Conservation (phyloP, 345 rosid genomes). For the Triadica sebifera region DNA sequence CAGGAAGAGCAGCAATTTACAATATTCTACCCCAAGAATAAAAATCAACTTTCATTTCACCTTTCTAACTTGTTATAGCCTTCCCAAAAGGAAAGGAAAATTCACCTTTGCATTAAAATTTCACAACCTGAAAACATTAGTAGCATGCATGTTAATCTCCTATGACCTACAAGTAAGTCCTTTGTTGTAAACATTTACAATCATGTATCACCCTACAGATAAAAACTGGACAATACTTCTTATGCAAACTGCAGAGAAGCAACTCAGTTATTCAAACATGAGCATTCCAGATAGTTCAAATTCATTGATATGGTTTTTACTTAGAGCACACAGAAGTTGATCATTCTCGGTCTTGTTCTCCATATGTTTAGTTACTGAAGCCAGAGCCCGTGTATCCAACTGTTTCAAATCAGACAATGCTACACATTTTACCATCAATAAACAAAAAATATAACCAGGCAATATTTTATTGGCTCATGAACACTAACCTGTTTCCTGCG, state of each 20-base stretch:
- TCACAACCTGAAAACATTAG: background rate
- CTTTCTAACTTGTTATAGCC: no score
- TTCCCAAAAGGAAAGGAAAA: no score
- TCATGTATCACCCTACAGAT: background rate
- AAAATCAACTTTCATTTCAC: no score
- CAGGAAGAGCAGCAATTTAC: no score
- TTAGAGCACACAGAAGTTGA: background rate
- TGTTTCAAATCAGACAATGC: background rate
- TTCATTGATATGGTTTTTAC: background rate
- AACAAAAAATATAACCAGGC: background rate
- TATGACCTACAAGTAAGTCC: background rate
- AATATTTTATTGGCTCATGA: background rate
- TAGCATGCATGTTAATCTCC: background rate
- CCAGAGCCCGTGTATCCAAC: background rate
- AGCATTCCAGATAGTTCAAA: background rate
- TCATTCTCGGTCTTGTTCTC: background rate
- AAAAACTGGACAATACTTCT: background rate
- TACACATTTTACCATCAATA: background rate
- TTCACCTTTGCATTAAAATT: background rate
- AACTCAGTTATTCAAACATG: background rate
- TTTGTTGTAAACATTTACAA: background rate
- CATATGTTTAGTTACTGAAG: background rate
- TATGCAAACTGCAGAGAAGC: background rate
- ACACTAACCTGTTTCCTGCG: conserved; percentile 1
- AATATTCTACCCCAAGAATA: no score